phyloP scores from a whole-genome alignment of 164 flowering plant genomes.

The Liquidambar formosana region DNA sequence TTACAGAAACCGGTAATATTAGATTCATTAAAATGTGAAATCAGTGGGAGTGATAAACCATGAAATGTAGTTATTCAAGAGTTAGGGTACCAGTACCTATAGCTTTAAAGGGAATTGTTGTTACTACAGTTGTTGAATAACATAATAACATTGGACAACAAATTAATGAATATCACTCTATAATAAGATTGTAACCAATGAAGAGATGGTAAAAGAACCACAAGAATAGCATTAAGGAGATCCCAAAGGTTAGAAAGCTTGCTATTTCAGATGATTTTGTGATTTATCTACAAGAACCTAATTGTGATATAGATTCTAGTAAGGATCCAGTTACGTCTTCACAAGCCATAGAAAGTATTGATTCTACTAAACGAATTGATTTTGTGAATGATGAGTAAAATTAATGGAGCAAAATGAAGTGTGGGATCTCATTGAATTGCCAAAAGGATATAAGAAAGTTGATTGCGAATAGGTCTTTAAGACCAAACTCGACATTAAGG shows the following conservation, averaged over 20 bases:
- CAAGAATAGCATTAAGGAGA: too few relatives aligned
- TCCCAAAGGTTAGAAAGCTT: too few relatives aligned
- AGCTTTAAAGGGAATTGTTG: too few relatives aligned
- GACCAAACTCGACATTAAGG: not conserved
- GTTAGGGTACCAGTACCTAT: too few relatives aligned
- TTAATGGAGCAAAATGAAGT: slow-evolving; percentile 3
- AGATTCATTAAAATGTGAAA: slow-evolving; percentile 1
- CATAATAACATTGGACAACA: too few relatives aligned
- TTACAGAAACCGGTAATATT: not conserved
- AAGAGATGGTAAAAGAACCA: too few relatives aligned
- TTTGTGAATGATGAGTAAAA: slow-evolving; percentile 1
- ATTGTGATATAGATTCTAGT: not conserved
- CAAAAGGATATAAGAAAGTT: not conserved
- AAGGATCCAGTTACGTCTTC: not conserved
- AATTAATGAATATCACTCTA: too few relatives aligned
- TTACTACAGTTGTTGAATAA: too few relatives aligned
- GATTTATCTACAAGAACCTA: not conserved
- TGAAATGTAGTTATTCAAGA: not conserved
- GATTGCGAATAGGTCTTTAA: slow-evolving; percentile 7
- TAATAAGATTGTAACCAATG: too few relatives aligned
- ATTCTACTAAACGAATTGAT: not conserved
- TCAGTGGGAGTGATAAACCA: not conserved
- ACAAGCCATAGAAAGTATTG: not conserved
- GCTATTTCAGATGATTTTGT: too few relatives aligned
- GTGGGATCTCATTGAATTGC: slow-evolving; percentile 7